Evolutionary conservation across 495 filamentous ascomycete genomes (phyloP), one percentile per base, ranked within the genome.

Genomic region (Aspergillus wentii): DNA sequence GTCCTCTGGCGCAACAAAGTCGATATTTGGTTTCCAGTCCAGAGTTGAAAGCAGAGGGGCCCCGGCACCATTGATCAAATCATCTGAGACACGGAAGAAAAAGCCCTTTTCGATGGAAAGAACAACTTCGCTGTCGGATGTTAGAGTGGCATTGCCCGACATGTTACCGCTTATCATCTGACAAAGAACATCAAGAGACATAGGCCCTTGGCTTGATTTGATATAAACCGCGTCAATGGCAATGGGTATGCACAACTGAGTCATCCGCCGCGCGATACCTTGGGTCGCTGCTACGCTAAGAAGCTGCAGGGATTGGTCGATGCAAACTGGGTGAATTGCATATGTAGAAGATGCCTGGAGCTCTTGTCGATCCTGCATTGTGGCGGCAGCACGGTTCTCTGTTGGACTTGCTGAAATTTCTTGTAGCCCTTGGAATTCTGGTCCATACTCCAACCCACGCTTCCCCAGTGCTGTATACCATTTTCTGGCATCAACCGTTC

Each of bases 391-490:
- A 13, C 23, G 16, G 4, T 15, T 15, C 17, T 16, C 17, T 17
- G 29, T 22, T 1, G 37, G 37, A 16, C 19, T 30, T 3, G 58
- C 47, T 30, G 34, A 40, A 30, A 54, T 64, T 18, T 30, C 44
- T 17, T 34, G 41, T 41, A 58, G 38, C 4, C 46, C 49, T 14
- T 48, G 22, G 31, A 54, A 48, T 15, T 23, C 3, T 11, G 43
- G 56, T 0, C 70, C 59, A 48, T 52, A 60, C 11, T 46, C 50
- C 32, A 73, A 27, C 0, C 68, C 68, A 0, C 44, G 31, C 15
- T 54, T 53, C 13, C 57, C 44, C 42, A 69, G 44, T 1, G 38
- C 30, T 8, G 47, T 40, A 40, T 67, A 68, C 8, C 17, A 18
- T 13, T 32, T 36, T 34, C 10, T 4, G 8, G 40, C 35, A 7